phyloP scores from a whole-genome alignment of 2,329 filamentous ascomycete genomes.

The Rutstroemia sp. region DNA sequence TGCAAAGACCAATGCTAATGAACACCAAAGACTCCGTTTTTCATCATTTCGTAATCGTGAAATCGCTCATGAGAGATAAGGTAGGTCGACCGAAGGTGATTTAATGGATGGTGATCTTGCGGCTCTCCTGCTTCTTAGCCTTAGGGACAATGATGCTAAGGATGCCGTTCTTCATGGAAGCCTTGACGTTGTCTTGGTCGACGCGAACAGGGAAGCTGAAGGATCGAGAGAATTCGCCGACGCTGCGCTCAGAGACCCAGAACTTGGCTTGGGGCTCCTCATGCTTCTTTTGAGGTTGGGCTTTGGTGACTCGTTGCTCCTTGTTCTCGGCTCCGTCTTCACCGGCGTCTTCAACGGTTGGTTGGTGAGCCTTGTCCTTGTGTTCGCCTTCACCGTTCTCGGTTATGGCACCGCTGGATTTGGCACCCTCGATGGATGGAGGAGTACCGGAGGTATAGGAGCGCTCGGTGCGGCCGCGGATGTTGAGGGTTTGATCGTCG shows the following conservation, averaged over 20 bases:
- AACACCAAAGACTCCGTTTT: background rate
- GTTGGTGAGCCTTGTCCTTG: conserved; percentile 23
- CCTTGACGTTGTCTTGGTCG: conserved; percentile 54
- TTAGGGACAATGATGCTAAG: conserved; percentile 59
- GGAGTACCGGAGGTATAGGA: conserved; percentile 41
- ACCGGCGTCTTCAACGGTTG: conserved; percentile 48
- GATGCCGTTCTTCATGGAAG: conserved; percentile 58
- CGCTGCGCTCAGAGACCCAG: conserved; percentile 62
- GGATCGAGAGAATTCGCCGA: conserved; percentile 60
- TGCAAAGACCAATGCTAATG: too few species aligned
- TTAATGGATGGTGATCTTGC: conserved; percentile 44
- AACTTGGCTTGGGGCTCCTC: conserved; percentile 43
- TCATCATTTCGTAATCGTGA: background rate
- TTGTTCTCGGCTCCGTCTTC: conserved; percentile 10
- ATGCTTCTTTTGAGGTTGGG: background rate
- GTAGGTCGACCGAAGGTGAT: background rate
- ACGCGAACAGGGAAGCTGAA: conserved; percentile 62
- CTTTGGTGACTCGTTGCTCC: conserved; percentile 6
- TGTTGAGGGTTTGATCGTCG: conserved; percentile 63
- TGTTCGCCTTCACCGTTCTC: conserved; percentile 40
- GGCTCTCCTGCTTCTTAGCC: conserved; percentile 49
- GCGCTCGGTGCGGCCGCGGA: conserved; percentile 64
- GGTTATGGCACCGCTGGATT: conserved; percentile 32
- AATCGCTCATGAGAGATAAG: background rate
- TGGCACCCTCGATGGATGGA: conserved; percentile 39